Evolutionary conservation across 1,139 yeast genomes (phyloP).

Genomic region (Yamadazyma songkhlaensis): DNA sequence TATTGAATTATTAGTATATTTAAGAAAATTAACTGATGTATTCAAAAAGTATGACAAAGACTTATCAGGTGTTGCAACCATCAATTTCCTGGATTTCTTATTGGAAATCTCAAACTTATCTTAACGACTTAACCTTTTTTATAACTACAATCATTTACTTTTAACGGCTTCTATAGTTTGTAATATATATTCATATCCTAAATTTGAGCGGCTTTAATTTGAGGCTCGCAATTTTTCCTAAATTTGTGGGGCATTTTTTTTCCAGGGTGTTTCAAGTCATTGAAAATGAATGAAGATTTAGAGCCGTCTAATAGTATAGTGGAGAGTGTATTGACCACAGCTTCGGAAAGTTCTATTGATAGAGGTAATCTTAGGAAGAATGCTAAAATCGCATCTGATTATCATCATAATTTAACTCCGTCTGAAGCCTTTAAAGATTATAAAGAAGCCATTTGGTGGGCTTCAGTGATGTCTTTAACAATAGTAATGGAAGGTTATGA

Average conservation of each 20-base stretch:
- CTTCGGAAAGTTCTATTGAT: background rate
- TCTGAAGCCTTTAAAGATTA: conserved; percentile 16
- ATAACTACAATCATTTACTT: background rate
- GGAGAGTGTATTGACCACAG: background rate
- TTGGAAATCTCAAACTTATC: conserved; percentile 52
- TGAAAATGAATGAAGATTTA: no score
- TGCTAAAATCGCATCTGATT: conserved; percentile 16
- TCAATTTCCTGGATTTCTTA: conserved; percentile 75
- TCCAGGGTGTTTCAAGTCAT: no score
- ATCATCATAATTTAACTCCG: conserved; percentile 16
- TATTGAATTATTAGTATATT: conserved; percentile 75
- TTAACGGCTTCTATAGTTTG: conserved; percentile 1
- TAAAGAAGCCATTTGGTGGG: conserved; percentile 19
- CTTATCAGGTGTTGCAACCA: conserved; percentile 73
- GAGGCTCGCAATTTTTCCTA: background rate
- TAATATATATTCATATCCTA: conserved; percentile 1
- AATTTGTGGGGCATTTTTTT: no score
- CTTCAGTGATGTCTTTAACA: conserved; percentile 18
- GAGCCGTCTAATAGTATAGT: background rate
- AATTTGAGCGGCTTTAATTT: background rate
- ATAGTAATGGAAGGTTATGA: conserved; percentile 26
- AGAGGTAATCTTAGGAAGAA: conserved; percentile 1
- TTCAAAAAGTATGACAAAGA: conserved; percentile 77
- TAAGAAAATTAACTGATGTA: conserved; percentile 72
- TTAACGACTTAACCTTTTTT: background rate